Conservation (phyloP, 257 asterid species). For the Nicotiana sylvestris region DNA sequence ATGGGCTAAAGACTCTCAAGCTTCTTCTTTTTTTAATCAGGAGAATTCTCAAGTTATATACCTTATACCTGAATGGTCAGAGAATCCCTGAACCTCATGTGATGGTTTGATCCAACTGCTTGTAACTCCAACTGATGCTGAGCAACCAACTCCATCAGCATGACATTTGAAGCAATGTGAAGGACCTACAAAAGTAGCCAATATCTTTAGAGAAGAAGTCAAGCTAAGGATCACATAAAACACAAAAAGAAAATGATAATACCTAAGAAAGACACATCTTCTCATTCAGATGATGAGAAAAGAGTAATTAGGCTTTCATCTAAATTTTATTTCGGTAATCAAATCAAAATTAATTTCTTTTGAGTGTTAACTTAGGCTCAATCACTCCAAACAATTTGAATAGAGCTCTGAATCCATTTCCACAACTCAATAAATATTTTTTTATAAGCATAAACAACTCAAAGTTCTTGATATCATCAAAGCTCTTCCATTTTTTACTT, state of each 20-base stretch:
- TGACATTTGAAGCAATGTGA: constrained; percentile 42
- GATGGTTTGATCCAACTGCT: constrained; percentile 40
- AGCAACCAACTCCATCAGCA: constrained; percentile 52
- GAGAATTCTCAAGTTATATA: constrained; percentile 11
- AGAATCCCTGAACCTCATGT: constrained; percentile 38
- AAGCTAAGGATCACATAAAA: not conserved
- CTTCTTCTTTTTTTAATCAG: too few species aligned
- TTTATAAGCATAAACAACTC: not conserved
- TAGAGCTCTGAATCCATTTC: not conserved
- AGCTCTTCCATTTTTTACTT: not conserved
- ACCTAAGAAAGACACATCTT: not conserved
- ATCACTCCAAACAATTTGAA: not conserved
- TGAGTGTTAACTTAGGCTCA: not conserved
- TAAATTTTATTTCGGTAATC: not conserved
- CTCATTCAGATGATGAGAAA: not conserved
- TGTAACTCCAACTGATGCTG: constrained; percentile 39
- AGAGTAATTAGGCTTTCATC: not conserved
- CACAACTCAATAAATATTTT: not conserved
- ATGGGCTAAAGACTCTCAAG: not conserved
- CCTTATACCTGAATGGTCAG: constrained; percentile 56
- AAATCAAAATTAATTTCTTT: not conserved
- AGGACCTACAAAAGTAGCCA: constrained; percentile 33
- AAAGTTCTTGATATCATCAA: not conserved
- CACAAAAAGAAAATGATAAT: not conserved
- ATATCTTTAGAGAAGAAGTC: not conserved